A percentile compares a stretch with the other conserved stretches of the same genome.
phyloP scores from a whole-genome alignment of 2,329 filamentous ascomycete species.

The Geoglossum cookeanum region DNA sequence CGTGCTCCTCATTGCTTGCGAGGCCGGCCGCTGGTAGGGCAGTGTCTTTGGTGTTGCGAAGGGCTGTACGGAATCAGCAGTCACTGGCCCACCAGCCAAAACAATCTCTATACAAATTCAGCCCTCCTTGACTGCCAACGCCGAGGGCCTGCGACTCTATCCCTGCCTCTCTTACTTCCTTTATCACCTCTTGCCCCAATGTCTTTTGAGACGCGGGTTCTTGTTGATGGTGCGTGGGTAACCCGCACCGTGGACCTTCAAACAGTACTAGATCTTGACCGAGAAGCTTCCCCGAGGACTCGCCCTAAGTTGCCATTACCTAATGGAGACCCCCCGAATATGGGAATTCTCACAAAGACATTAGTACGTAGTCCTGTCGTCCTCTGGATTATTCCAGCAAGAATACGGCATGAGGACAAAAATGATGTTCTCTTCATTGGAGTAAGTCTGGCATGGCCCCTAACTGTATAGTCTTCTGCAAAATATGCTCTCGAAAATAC shows the following conservation, averaged over 20 bases:
- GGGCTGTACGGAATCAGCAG: neutral
- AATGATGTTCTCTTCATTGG: conserved; percentile 82
- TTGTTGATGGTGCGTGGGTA: conserved; percentile 19
- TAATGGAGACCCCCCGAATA: conserved; percentile 27
- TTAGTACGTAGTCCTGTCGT: conserved; percentile 56
- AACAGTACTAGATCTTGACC: conserved; percentile 21
- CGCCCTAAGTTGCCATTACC: conserved; percentile 13
- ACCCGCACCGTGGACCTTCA: conserved; percentile 22
- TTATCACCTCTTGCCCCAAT: conserved; percentile 2
- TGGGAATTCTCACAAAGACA: conserved; percentile 63
- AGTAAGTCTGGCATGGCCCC: conserved; percentile 28
- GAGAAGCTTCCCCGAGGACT: conserved; percentile 8
- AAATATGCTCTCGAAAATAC: neutral
- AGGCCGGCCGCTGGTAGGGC: neutral
- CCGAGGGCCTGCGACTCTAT: neutral
- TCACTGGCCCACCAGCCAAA: neutral
- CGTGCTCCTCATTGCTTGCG: neutral
- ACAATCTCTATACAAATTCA: neutral
- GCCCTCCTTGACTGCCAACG: neutral
- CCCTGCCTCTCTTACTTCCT: neutral
- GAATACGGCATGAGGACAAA: conserved; percentile 45
- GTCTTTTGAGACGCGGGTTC: conserved; percentile 10
- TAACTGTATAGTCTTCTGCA: neutral
- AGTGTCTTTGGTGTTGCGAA: neutral
- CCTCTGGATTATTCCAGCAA: conserved; percentile 62